Conservation (phyloP, 208 protist species). For the Leishmania guyanensis region DNA sequence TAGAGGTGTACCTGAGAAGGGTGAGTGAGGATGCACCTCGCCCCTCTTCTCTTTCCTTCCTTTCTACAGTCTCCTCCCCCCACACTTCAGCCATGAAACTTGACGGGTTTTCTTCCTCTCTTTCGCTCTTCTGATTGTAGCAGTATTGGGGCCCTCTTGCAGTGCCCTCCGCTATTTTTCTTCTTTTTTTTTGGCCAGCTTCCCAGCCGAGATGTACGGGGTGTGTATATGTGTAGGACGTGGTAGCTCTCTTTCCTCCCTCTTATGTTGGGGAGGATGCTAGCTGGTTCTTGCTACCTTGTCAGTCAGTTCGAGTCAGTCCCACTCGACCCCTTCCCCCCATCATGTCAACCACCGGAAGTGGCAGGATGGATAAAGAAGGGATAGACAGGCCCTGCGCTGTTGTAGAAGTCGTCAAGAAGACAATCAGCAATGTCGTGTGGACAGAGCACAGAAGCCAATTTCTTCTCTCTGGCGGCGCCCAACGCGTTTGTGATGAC, state of each 20-base stretch:
- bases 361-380: neutral
- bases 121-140: slow-evolving; percentile 6
- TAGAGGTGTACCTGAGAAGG: neutral
- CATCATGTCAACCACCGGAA: neutral
- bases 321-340: neutral
- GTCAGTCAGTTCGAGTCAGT: neutral
- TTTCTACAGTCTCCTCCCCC: neutral
- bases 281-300: neutral
- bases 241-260: neutral
- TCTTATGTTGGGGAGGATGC: neutral
- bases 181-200: neutral
- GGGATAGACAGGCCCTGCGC: too few relatives aligned
- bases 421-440: neutral
- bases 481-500: neutral
- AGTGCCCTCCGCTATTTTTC: neutral
- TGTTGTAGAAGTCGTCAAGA: neutral
- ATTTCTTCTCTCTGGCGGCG: neutral
- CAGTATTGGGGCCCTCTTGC: neutral
- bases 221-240: neutral
- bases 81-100: neutral
- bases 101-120: neutral
- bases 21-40: neutral
- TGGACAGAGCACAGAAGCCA: neutral
- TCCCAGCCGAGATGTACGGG: neutral
- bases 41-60: neutral